Base-by-base conservation (phyloP, 768 basidiomycete species). In the Boletus bicolor region DNA sequence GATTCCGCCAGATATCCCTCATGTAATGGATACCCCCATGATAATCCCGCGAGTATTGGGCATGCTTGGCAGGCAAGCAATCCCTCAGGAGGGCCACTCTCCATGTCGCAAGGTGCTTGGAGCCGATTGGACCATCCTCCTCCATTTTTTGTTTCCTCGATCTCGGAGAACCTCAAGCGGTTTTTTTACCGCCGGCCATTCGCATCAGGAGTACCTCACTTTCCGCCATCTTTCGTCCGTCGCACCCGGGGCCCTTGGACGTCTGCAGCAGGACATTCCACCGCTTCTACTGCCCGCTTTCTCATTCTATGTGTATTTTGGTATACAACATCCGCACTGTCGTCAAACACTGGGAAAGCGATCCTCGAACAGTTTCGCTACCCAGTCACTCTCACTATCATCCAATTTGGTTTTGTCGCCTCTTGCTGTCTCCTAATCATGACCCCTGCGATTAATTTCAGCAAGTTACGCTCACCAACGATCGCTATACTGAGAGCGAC, bases 321-420 rank as follows among this genome's bases (percentile, higher is more conserved):
- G 97, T 99, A 99, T 74, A 81, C 85, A 15, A 85, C 88, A 4
- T 97, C 94, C 7, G 96, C 96, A 1, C 73, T 98, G 49, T 94
- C 93, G 2, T 96, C 93, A 41, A 98, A 98, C 68, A 98, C 96
- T 1, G 97, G 95, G 54, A 99, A 99, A 70, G 82, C 88, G 44
- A 95, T 99, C 73, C 79, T 99, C 63, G 94, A 79, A 62, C 87
- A 89, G 64, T 99, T 98, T 74, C 83, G 86, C 51, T 98, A 91
- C 73, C 97, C 97, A 5, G 83, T 99, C 67, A 98, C 97, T 58
- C 84, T 99, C 68, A 99, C 97, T 38, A 92, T 99, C 68, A 82
- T 99, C 65, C 97, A 99, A 70, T 99, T 99, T 68, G 94, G 87
- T 61, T 97, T 98, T 70, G 89, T 98, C 47, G 89, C 93, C 8